These are phyloP conservation scores for Zoysia japonica DNA, from an alignment of 176 grass and related monocot species.

Conservation along the genomic window DNA sequence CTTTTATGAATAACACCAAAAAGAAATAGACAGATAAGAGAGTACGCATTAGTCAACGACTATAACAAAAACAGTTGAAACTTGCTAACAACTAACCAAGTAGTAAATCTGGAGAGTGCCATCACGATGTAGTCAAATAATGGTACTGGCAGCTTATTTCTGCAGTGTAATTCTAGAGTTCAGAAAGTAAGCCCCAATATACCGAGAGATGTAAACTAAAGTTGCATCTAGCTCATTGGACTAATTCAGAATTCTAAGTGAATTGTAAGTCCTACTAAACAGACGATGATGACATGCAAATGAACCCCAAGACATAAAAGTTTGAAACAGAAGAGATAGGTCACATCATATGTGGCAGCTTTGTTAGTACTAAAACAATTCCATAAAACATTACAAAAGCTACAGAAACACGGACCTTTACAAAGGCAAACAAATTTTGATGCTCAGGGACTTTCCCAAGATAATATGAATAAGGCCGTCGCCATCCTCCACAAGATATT, in stretches of 20 bases:
- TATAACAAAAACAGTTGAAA: slow-evolving; percentile 8
- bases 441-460: slow-evolving; percentile 65
- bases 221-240: background rate
- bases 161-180: background rate
- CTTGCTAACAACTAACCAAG: slow-evolving; percentile 14
- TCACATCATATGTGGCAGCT: background rate
- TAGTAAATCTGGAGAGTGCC: background rate
- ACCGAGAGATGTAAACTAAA: background rate
- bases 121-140: background rate
- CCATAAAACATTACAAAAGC: slow-evolving; percentile 8
- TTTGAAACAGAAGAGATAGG: background rate
- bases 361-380: background rate
- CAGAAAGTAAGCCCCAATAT: background rate
- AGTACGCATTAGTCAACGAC: background rate
- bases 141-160: background rate
- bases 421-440: slow-evolving; percentile 86
- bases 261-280: slow-evolving; percentile 14
- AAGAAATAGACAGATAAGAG: background rate
- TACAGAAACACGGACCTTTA: slow-evolving; percentile 69
- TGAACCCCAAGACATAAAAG: background rate
- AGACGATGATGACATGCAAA: background rate
- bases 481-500: slow-evolving; percentile 94
- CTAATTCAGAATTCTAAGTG: slow-evolving; percentile 12
- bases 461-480: slow-evolving; percentile 88
- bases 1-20: background rate